Conservation (phyloP, 352 stramenopile genomes). For the Pythium folliculosum region DNA sequence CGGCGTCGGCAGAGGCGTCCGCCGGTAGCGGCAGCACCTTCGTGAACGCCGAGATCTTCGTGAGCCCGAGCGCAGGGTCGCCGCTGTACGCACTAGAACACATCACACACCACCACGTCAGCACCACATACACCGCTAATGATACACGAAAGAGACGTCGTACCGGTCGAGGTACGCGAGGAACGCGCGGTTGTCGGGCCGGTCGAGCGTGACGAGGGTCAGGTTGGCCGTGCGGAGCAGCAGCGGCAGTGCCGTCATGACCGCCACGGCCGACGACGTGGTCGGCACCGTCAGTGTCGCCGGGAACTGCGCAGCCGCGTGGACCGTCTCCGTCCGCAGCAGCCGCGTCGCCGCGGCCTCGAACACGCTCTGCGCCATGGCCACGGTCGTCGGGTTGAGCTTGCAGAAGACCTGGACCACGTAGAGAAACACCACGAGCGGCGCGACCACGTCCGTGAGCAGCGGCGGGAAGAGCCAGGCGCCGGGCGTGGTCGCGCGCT, state of each 20-base stretch:
- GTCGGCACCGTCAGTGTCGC: conserved; percentile 7
- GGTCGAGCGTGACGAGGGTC: conserved; percentile 61
- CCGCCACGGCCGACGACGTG: conserved; percentile 32
- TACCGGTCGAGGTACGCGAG: conserved; percentile 50
- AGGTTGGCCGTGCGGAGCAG: conserved; percentile 54
- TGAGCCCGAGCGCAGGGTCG: conserved; percentile 48
- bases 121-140: conserved; percentile 2
- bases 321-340: neutral
- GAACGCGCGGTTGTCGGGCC: conserved; percentile 43
- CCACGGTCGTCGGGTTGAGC: conserved; percentile 44
- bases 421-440: conserved; percentile 57
- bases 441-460: conserved; percentile 68
- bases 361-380: conserved; percentile 2
- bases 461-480: conserved; percentile 71
- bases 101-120: neutral
- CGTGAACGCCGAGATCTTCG: conserved; percentile 35
- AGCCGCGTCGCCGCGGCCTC: neutral
- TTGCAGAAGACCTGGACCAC: conserved; percentile 59
- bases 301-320: neutral
- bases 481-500: conserved; percentile 30
- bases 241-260: conserved; percentile 60
- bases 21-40: conserved; percentile 44
- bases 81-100: conserved; percentile 48
- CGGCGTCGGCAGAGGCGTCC: conserved; percentile 10
- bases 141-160: neutral